These are phyloP conservation scores for Camellia japonica DNA, from an alignment of 148 eudicot species.

Conservation along the genomic window DNA sequence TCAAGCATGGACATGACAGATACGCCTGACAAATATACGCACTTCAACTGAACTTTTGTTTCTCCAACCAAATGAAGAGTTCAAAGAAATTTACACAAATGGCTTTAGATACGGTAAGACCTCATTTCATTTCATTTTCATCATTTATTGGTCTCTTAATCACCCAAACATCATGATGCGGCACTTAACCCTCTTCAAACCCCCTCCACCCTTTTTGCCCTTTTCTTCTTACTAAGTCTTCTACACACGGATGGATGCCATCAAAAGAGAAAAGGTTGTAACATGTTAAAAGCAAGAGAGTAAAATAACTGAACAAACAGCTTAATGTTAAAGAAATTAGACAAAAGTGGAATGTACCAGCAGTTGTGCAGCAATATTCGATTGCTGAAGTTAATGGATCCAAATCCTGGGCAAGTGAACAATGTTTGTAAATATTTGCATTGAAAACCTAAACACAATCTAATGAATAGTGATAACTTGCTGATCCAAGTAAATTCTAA, in stretches of 20 bases:
- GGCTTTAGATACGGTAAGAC: not conserved
- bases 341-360: conserved; percentile 60
- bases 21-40: not conserved
- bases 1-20: not conserved
- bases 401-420: conserved; percentile 52
- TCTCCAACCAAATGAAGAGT: not conserved
- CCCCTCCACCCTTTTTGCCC: not conserved
- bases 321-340: conserved; percentile 21
- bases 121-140: not conserved
- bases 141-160: not conserved
- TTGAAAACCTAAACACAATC: not conserved
- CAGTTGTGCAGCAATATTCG: conserved; percentile 85
- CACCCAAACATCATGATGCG: not conserved
- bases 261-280: not conserved
- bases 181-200: not conserved
- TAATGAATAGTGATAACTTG: not conserved
- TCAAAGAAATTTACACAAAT: too few species aligned
- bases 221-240: too few species aligned
- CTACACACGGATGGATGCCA: not conserved
- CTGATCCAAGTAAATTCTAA: not conserved
- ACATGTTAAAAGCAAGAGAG: not conserved
- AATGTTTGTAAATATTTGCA: conserved; percentile 8
- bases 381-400: conserved; percentile 82
- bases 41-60: not conserved
- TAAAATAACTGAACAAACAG: not conserved